Evolutionary conservation across 371 early-diverging fungal species (phyloP).

Genomic region (Mucor plumbeus): DNA sequence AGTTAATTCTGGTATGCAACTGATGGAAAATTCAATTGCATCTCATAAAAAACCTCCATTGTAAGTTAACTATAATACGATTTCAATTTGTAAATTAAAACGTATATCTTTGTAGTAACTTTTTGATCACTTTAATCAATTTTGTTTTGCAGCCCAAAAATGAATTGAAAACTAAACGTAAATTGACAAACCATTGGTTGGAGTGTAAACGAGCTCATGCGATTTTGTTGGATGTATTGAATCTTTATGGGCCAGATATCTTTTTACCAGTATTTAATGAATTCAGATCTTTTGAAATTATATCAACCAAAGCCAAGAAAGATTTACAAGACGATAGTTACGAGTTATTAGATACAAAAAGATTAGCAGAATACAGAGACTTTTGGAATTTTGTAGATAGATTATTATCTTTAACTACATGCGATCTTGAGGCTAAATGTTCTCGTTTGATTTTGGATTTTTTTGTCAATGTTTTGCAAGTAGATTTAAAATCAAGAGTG

Average conservation of each 20-base stretch:
- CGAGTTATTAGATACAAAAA: slow-evolving; percentile 14
- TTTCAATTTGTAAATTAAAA: background rate
- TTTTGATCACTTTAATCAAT: slow-evolving; percentile 22
- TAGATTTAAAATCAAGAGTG: slow-evolving; percentile 23
- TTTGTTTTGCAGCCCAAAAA: slow-evolving; percentile 20
- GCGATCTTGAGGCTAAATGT: slow-evolving; percentile 20
- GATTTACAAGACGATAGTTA: slow-evolving; percentile 17
- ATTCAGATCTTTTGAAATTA: slow-evolving; percentile 15
- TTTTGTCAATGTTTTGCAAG: slow-evolving; percentile 26
- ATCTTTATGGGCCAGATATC: slow-evolving; percentile 24
- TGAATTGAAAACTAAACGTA: background rate
- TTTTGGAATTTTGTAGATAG: slow-evolving; percentile 21
- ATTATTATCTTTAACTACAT: background rate
- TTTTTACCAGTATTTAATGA: slow-evolving; percentile 25
- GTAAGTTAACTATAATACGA: slow-evolving; percentile 9
- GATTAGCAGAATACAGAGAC: slow-evolving; percentile 19
- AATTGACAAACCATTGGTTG: slow-evolving; percentile 16
- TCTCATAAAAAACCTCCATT: slow-evolving; percentile 28
- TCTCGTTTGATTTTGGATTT: slow-evolving; percentile 18
- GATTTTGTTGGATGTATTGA: slow-evolving; percentile 20
- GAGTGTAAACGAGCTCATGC: slow-evolving; percentile 27
- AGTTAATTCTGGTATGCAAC: slow-evolving; percentile 31
- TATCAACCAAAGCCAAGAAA: background rate
- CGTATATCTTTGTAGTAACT: slow-evolving; percentile 1
- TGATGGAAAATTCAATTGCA: slow-evolving; percentile 25